Percentiles rank a stretch among this genome's conserved stretches.
phyloP scores from a whole-genome alignment of 78 protist genomes.

The Emiliania huxleyi region DNA sequence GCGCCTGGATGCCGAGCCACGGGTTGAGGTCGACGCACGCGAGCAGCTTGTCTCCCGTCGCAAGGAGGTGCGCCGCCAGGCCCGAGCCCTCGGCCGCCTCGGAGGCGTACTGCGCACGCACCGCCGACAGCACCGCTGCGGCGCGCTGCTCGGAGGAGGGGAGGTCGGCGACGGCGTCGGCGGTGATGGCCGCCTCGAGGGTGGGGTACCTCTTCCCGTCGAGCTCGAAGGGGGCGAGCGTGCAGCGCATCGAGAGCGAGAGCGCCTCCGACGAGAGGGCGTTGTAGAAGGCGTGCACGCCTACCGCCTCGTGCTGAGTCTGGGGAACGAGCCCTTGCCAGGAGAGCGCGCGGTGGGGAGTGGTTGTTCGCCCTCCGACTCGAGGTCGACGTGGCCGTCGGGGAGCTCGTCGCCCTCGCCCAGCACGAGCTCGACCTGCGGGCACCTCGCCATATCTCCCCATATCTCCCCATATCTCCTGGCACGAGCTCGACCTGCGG shows the following conservation, averaged over 20 bases:
- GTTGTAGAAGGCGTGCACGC: neutral
- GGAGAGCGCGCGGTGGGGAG: neutral
- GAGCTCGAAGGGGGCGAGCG: neutral
- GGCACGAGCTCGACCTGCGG: no score
- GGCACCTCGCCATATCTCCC: no score
- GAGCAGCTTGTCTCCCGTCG: neutral
- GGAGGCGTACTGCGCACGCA: neutral
- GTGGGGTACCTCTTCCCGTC: neutral
- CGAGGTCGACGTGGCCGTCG: neutral
- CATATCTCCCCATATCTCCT: no score
- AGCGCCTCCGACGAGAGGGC: neutral
- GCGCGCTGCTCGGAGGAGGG: neutral
- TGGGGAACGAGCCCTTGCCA: neutral
- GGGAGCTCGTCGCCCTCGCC: neutral
- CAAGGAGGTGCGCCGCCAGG: neutral
- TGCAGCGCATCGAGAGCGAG: neutral
- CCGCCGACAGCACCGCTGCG: neutral
- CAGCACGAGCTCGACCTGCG: neutral
- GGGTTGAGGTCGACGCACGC: neutral
- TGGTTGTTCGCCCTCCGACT: neutral
- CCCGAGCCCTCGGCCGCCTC: neutral
- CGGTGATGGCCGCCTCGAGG: neutral
- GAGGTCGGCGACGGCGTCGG: neutral
- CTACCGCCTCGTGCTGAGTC: no score
- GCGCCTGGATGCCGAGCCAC: neutral